These are phyloP conservation scores for Ceratocystis huliohia DNA, from an alignment of 2,329 filamentous ascomycete species.

Conservation along the genomic window DNA sequence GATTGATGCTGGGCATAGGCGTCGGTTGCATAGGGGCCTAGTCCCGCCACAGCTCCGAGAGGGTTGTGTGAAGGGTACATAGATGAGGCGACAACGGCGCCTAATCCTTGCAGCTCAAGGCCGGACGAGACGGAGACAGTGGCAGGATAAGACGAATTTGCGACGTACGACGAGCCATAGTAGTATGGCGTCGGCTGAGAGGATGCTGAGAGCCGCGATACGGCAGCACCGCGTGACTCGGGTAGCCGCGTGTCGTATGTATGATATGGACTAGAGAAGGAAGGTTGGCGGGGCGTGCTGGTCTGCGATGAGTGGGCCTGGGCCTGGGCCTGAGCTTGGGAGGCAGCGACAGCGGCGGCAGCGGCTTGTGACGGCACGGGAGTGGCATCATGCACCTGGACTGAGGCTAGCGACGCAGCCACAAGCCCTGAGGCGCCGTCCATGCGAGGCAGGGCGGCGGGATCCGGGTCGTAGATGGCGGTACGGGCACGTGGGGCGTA, in stretches of 20 bases:
- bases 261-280: constrained; percentile 17
- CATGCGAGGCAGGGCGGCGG: constrained; percentile 16
- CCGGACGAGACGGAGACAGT: constrained; percentile 16
- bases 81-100: constrained; percentile 14
- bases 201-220: constrained; percentile 11
- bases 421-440: constrained; percentile 11
- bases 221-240: constrained; percentile 13
- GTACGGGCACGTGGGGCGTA: constrained; percentile 17
- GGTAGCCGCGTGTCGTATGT: constrained; percentile 14
- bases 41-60: constrained; percentile 2
- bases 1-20: constrained; percentile 19
- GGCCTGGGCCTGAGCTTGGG: neutral
- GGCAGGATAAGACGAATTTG: constrained; percentile 15
- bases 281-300: constrained; percentile 16
- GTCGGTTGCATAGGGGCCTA: constrained; percentile 15
- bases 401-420: neutral
- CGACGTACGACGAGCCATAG: constrained; percentile 16
- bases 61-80: constrained; percentile 19
- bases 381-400: neutral
- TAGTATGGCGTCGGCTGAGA: constrained; percentile 17
- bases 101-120: constrained; percentile 14
- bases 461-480: constrained; percentile 20
- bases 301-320: constrained; percentile 20
- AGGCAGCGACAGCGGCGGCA: neutral
- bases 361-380: neutral